A percentile compares a stretch with the other conserved stretches of the same genome.
phyloP scores from a whole-genome alignment of 768 basidiomycete species.

The Chalciporus chontae region DNA sequence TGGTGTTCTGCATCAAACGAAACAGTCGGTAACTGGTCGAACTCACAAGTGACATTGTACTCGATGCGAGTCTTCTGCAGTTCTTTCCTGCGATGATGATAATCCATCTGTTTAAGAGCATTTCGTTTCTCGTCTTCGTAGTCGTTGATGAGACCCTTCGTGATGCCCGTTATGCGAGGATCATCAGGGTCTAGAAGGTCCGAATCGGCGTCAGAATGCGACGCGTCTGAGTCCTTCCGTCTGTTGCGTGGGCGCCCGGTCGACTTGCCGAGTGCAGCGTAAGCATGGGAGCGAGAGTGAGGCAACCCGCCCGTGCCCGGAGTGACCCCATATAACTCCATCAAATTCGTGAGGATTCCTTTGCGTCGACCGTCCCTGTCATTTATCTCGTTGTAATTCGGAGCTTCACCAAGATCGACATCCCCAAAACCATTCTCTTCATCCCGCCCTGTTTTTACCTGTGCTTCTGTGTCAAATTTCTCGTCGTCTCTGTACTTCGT shows the following conservation, averaged over 20 bases:
- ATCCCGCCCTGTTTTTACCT: constrained; percentile 5
- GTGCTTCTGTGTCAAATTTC: constrained; percentile 25
- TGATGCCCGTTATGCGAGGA: constrained; percentile 60
- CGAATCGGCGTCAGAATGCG: constrained; percentile 38
- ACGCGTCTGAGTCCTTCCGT: constrained; percentile 44
- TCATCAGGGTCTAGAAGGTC: constrained; percentile 69
- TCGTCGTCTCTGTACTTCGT: constrained; percentile 11
- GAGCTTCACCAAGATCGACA: constrained; percentile 10
- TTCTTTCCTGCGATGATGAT: constrained; percentile 63
- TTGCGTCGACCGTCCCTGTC: constrained; percentile 24
- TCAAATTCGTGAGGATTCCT: constrained; percentile 29
- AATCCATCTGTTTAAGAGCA: constrained; percentile 60
- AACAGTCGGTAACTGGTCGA: constrained; percentile 9
- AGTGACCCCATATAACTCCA: constrained; percentile 28
- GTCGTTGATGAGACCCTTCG: constrained; percentile 49
- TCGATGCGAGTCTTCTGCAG: constrained; percentile 64
- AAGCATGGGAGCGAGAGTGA: constrained; percentile 21
- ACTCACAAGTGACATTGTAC: constrained; percentile 69
- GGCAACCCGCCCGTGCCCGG: constrained; percentile 24
- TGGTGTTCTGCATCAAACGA: not conserved
- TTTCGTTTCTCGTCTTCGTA: constrained; percentile 61
- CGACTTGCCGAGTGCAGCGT: constrained; percentile 13
- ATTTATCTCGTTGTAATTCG: constrained; percentile 15
- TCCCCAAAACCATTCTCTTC: constrained; percentile 19
- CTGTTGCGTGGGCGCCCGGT: constrained; percentile 11